Conservation (phyloP, 1,139 yeast genomes). For the Keqinozyma sinolaborantium region DNA sequence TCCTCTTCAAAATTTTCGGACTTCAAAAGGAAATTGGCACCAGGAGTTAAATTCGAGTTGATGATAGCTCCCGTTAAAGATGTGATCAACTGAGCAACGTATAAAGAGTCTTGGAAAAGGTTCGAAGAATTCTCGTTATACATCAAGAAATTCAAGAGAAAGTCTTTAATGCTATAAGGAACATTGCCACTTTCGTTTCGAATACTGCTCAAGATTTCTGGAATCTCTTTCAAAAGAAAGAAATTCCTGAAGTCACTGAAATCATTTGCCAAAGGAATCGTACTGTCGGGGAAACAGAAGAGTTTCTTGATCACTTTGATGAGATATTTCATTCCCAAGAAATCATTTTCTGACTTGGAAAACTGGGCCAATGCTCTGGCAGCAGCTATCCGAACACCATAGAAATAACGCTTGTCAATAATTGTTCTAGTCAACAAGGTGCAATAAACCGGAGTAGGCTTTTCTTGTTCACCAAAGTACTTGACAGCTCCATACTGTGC, state of each 20-base stretch:
- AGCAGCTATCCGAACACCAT: conserved; percentile 87
- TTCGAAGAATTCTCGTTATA: conserved; percentile 87
- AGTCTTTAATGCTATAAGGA: conserved; percentile 58
- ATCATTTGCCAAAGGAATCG: conserved; percentile 75
- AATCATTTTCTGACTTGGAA: conserved; percentile 59
- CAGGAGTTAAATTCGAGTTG: conserved; percentile 12
- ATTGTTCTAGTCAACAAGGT: conserved; percentile 76
- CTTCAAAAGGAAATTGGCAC: conserved; percentile 10
- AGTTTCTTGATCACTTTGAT: conserved; percentile 64
- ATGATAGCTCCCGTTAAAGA: conserved; percentile 46
- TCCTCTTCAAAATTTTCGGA: conserved; percentile 10
- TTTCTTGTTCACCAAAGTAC: conserved; percentile 60
- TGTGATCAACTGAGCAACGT: conserved; percentile 55
- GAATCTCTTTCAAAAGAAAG: conserved; percentile 68
- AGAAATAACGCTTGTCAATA: conserved; percentile 81
- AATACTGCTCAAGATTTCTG: conserved; percentile 56
- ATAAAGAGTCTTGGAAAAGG: conserved; percentile 69
- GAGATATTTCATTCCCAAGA: conserved; percentile 71
- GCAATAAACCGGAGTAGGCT: conserved; percentile 65
- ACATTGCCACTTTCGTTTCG: conserved; percentile 64
- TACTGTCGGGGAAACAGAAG: conserved; percentile 67
- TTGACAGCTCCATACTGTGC: conserved; percentile 86
- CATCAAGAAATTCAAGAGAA: conserved; percentile 68
- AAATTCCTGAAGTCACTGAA: conserved; percentile 67
- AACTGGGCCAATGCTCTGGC: conserved; percentile 71